Evolutionary conservation across 2,329 filamentous ascomycete species (phyloP), one percentile per base, ranked within the genome.

Genomic region (Chaetomiaceae sp.): DNA sequence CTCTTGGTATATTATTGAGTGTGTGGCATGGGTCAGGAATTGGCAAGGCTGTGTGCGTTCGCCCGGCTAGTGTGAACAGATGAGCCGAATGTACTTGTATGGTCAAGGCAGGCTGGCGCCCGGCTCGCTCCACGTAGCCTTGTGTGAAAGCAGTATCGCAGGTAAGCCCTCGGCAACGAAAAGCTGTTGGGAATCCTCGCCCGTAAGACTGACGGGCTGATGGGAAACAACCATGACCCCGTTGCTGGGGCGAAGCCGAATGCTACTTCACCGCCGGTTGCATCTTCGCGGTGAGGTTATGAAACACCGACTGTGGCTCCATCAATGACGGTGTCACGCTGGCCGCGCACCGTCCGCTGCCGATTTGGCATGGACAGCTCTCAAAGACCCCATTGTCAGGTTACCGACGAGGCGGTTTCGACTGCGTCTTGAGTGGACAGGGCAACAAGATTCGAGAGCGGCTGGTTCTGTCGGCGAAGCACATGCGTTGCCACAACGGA

Each of bases 181-280:
- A n/a, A n/a, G n/a, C n/a, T n/a, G n/a, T n/a, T n/a, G n/a, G n/a
- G n/a, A n/a, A n/a, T n/a, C n/a, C n/a, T n/a, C n/a, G n/a, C 38
- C n/a, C 10, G 41, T n/a, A 34, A 34, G 15, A 2, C 11, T 44
- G 34, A 22, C n/a, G n/a, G n/a, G n/a, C 17, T 22, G 11, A 11
- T 9, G 27, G 27, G 27, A 29, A 11, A 9, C 3, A 11, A 4
- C 14, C 27, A 29, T 7, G 37, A 30, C 37, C 36, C 39, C 30
- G 42, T 51, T 49, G 49, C 49, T 26, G 30, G 49, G 49, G 37
- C 35, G 43, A 29, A 18, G 42, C 20, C 18, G 12, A 38, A 27
- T 41, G 43, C 39, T 39, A 44, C 24, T 26, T 50, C 50, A 53
- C 50, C 50, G 50, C 50, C 45, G 37, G 44, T 53, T 53, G 33